Conservation (phyloP, 495 filamentous ascomycete genomes). For the Chaetomidium leptoderma region DNA sequence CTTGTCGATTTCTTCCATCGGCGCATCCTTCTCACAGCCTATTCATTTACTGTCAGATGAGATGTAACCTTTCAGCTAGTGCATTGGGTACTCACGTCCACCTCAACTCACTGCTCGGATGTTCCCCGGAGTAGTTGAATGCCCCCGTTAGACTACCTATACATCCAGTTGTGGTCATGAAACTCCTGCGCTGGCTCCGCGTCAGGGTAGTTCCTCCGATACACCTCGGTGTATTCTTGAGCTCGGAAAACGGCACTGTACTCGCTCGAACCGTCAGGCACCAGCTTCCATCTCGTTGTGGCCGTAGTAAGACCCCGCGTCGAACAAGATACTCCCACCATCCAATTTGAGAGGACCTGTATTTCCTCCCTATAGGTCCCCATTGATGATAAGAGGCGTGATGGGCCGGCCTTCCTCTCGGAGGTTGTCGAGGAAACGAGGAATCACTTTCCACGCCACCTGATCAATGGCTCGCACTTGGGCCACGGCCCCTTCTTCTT, state of each 20-base stretch:
- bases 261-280: too few species aligned
- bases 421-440: too few species aligned
- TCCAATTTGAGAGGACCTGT: neutral
- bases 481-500: slow-evolving; percentile 21
- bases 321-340: neutral
- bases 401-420: too few species aligned
- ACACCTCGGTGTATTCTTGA: neutral
- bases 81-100: slow-evolving; percentile 3
- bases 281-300: too few species aligned
- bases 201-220: neutral
- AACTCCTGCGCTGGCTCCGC: slow-evolving; percentile 14
- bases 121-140: slow-evolving; percentile 8
- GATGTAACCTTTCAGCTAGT: neutral
- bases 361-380: too few species aligned
- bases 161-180: slow-evolving; percentile 8
- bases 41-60: neutral
- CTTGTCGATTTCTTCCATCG: too few species aligned
- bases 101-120: neutral
- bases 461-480: slow-evolving; percentile 20
- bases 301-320: too few species aligned
- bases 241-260: slow-evolving; percentile 2
- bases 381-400: too few species aligned
- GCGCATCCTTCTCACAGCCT: too few species aligned
- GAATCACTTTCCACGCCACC: slow-evolving; percentile 16
- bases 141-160: slow-evolving; percentile 10